Base-by-base conservation (phyloP, 345 rosid genomes). In the Lagerstroemia speciosa region DNA sequence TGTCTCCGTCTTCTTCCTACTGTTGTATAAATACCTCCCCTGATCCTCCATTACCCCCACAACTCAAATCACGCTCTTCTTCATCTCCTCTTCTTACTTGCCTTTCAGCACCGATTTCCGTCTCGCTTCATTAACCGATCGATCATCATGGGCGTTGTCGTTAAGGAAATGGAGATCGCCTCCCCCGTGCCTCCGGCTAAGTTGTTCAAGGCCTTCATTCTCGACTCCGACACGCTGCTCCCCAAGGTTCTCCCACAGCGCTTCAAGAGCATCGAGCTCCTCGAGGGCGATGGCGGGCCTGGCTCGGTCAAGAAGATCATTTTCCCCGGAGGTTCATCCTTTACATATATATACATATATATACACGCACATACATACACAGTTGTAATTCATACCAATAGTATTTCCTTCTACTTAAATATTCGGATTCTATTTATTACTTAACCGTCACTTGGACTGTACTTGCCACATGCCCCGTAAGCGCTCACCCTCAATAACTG, bases 191-290 rank as follows among this genome's bases (percentile, higher is more conserved):
- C 78, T 0, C 27, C 78, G 3, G 67, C 70, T 8, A 75, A 48
- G 57, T 11, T 75, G 40, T 75, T 66, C 67, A 70, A 75, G 63
- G 78, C 74, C 45, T 8, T 71, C 15, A 58, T 67, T n/a, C 74
- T 75, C 38, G 78, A 75, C n/a, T 33, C 45, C 2, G 71, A 66
- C 43, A 63, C 8, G n/a, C 24, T 75, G 11, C 15, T 70, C 22
- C 78, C 71, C 19, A 70, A 70, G 66, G 36, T 71, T 7, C 2
- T 66, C 31, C 78, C 78, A 60, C 74, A 75, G 12, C 20, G 34
- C 34, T 58, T 58, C 63, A 58, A 58, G 63, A 58, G 63, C 29
- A 26, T 58, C 6, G 63, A 58, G 33, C 29, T 58, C 8, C 3
- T 58, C 15, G 63, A 58, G 63, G 63, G 63, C 33, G 63, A 58